Evolutionary conservation across 176 grass and related monocot genomes (phyloP).

Genomic region (Musa troglodytarum): DNA sequence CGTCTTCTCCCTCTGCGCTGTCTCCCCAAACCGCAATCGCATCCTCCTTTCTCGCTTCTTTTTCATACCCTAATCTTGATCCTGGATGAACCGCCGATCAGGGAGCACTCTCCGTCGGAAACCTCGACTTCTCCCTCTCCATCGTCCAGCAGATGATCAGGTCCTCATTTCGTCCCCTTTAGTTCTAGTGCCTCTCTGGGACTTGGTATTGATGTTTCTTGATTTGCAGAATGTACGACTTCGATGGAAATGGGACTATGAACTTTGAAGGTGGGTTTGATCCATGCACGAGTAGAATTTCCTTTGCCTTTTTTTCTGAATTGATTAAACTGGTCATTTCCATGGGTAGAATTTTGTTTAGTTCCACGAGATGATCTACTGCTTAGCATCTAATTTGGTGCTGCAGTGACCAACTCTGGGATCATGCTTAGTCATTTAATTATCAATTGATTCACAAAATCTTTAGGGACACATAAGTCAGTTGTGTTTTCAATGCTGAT

Average conservation of each 20-base stretch:
- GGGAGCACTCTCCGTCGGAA: conserved; percentile 58
- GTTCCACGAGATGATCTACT: not conserved
- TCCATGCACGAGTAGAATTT: not conserved
- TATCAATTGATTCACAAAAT: too few relatives aligned
- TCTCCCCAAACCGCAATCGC: not conserved
- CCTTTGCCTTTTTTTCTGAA: too few relatives aligned
- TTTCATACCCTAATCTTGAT: not conserved
- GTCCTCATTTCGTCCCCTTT: conserved; percentile 11
- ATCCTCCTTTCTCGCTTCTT: not conserved
- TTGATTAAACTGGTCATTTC: too few relatives aligned
- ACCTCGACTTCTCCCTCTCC: conserved; percentile 63
- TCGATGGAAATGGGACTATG: conserved; percentile 78
- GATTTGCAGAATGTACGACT: conserved; percentile 72
- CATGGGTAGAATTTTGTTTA: too few relatives aligned
- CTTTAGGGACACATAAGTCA: too few relatives aligned
- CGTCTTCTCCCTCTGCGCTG: not conserved
- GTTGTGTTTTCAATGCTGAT: too few relatives aligned
- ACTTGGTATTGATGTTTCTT: not conserved
- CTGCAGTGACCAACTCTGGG: too few relatives aligned
- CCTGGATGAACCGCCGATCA: conserved; percentile 20
- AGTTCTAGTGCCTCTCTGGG: conserved; percentile 4
- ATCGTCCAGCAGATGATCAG: conserved; percentile 82
- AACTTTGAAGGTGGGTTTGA: conserved; percentile 51
- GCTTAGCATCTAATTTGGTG: not conserved
- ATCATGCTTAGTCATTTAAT: too few relatives aligned